Base-by-base conservation (phyloP, 805 yeast genomes). In the Ogataea corticis region DNA sequence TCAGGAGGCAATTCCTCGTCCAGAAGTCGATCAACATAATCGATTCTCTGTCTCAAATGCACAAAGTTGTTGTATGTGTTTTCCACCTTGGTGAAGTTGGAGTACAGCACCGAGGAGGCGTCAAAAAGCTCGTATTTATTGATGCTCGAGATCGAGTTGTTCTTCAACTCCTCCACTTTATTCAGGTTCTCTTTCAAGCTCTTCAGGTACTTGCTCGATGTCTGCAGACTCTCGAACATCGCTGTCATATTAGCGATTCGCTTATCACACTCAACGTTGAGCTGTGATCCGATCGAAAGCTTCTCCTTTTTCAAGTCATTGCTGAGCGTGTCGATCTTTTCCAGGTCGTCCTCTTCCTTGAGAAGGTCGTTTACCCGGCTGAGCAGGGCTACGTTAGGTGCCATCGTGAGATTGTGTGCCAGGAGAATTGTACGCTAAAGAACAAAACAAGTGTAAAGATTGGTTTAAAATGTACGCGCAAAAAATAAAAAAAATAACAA, bases 31-130 rank as follows among this genome's bases (percentile, higher is more conserved):
- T 79, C 77, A 13, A 91, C 67, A 11, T 69, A 64, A 13, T 70
- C 69, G 18, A 84, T 64, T 33, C 79, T 73, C 7, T 71, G 65
- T 27, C 76, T 72, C 65, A 85, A 79, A 16, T 76, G 68, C 18
- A 76, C 65, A 48, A 91, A 83, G 49, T 79, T 85, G 32, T 75
- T 71, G 49, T 83, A 82, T 25, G 90, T 79, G 52, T 72, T 68
- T 33, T 82, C 80, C 7, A 88, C 87, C 54, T 82, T 84, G 39
- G 75, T 78, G 61, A 92, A 82, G 53, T 83, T 85, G 52, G 84
- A 85, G 61, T 87, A 83, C 3, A 85, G 76, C 19, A 71, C 71
- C 0, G 95, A 80, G 49, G 89, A 79, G 48, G 76, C 73, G 59
- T 80, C 78, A 38, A 91, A 83, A 31, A 85, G 71, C 39, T 80